Evolutionary conservation across 148 eudicot genomes (phyloP).

Genomic region (Rhododendron griersonianum): DNA sequence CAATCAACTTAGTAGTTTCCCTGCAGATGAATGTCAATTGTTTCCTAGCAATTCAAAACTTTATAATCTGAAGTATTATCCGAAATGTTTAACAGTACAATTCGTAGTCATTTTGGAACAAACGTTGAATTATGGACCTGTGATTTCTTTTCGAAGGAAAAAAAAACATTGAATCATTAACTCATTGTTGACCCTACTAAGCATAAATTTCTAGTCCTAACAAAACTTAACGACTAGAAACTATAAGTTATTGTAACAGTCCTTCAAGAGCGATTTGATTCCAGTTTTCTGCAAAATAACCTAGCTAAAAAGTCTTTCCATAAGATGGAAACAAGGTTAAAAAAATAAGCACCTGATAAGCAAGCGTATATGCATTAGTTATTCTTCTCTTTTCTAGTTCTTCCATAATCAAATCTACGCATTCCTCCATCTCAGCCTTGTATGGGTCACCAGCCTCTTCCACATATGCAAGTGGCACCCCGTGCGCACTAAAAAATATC

Average conservation of each 20-base stretch:
- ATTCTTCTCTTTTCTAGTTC: constrained; percentile 71
- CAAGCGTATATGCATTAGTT: constrained; percentile 73
- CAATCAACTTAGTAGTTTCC: not conserved
- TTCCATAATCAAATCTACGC: constrained; percentile 93
- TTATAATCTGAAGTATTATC: not conserved
- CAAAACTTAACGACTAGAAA: not conserved
- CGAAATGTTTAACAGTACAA: not conserved
- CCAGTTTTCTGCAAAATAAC: not conserved
- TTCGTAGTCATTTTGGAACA: not conserved
- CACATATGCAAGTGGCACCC: constrained; percentile 92
- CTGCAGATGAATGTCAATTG: not conserved
- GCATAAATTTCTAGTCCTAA: not conserved
- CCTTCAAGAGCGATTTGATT: not conserved
- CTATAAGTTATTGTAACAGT: not conserved
- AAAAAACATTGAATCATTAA: not conserved
- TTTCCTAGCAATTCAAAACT: not conserved
- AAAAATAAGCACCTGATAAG: constrained; percentile 68
- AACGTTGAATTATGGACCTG: not conserved
- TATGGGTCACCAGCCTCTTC: constrained; percentile 99
- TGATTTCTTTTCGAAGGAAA: not conserved
- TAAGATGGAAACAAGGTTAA: not conserved
- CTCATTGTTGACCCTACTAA: constrained; percentile 1
- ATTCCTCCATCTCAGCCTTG: constrained; percentile 99
- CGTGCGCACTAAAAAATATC: constrained; percentile 98
- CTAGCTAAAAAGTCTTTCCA: not conserved